A percentile compares a stretch with the other conserved stretches of the same genome.
Conservation (phyloP, 768 basidiomycete species). For the Candolleomyces efflorescens region DNA sequence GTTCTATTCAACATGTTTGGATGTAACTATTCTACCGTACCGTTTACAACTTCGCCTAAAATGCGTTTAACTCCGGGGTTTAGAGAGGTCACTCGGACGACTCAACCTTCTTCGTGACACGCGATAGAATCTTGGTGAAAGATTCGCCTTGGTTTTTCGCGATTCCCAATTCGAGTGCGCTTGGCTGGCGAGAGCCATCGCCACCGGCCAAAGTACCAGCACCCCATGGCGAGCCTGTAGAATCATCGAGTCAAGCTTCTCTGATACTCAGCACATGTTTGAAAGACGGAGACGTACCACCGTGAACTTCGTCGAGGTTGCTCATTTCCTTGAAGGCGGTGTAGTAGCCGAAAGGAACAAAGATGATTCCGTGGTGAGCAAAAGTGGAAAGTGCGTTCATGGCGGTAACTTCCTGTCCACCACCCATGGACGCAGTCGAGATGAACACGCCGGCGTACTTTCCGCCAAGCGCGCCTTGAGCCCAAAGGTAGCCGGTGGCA, state of each 20-base stretch:
- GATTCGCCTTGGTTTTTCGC: slow-evolving; percentile 53
- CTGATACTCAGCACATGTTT: background rate
- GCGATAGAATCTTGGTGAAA: slow-evolving; percentile 48
- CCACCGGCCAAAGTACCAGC: slow-evolving; percentile 62
- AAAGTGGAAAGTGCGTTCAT: slow-evolving; percentile 47
- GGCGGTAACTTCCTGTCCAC: slow-evolving; percentile 63
- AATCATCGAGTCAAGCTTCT: background rate
- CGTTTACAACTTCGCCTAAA: slow-evolving; percentile 3
- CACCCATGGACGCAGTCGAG: slow-evolving; percentile 60
- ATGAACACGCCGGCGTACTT: slow-evolving; percentile 71
- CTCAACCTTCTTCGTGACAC: slow-evolving; percentile 21
- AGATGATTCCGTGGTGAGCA: slow-evolving; percentile 55
- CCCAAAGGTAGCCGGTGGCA: slow-evolving; percentile 62
- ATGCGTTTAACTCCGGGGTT: background rate
- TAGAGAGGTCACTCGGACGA: background rate
- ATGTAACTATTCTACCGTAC: background rate
- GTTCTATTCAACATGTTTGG: background rate
- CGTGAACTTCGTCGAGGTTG: slow-evolving; percentile 50
- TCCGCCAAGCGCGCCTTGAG: slow-evolving; percentile 49
- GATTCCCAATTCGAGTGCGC: slow-evolving; percentile 50
- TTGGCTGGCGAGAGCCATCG: slow-evolving; percentile 59
- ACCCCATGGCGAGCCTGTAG: slow-evolving; percentile 72
- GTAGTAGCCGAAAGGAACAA: slow-evolving; percentile 36
- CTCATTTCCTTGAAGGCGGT: slow-evolving; percentile 24
- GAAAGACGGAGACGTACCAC: slow-evolving; percentile 39